A percentile compares a stretch with the other conserved stretches of the same genome.
Conservation (phyloP, 441 rosid genomes). For the Euphorbia schlechtendalii region DNA sequence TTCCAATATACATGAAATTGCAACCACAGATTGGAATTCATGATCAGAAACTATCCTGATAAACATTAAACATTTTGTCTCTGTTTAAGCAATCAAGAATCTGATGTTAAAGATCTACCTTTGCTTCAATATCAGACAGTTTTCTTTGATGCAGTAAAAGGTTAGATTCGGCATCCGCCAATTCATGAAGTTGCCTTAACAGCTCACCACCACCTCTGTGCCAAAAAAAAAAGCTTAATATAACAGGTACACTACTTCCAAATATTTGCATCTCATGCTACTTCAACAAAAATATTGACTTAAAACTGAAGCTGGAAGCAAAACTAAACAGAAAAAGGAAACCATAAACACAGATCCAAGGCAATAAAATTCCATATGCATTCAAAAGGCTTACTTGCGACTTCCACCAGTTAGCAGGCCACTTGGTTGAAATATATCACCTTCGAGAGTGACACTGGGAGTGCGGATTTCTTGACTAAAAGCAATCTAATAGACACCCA, state of each 20-base stretch:
- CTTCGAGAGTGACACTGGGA: constrained; percentile 92
- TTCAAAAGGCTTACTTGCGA: constrained; percentile 48
- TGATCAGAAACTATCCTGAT: not conserved
- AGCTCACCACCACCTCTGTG: constrained; percentile 89
- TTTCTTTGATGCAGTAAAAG: constrained; percentile 55
- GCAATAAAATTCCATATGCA: not conserved
- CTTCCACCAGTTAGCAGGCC: constrained; percentile 98
- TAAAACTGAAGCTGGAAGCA: not conserved
- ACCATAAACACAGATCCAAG: not conserved
- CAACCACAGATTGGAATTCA: not conserved
- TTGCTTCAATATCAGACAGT: constrained; percentile 68
- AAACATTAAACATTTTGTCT: not conserved
- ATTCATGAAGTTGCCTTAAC: constrained; percentile 74
- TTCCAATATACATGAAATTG: not conserved
- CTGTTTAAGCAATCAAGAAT: not conserved
- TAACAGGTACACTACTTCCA: not conserved
- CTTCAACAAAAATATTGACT: not conserved
- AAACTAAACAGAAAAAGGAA: not conserved
- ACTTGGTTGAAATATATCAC: constrained; percentile 94
- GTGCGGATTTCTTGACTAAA: constrained; percentile 59
- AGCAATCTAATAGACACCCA: constrained; percentile 54
- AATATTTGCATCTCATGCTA: constrained; percentile 5
- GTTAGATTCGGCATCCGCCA: constrained; percentile 75
- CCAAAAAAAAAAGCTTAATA: constrained; percentile 13
- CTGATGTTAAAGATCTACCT: constrained; percentile 34